Conservation (phyloP, 805 yeast species). For the Teunomyces stri region DNA sequence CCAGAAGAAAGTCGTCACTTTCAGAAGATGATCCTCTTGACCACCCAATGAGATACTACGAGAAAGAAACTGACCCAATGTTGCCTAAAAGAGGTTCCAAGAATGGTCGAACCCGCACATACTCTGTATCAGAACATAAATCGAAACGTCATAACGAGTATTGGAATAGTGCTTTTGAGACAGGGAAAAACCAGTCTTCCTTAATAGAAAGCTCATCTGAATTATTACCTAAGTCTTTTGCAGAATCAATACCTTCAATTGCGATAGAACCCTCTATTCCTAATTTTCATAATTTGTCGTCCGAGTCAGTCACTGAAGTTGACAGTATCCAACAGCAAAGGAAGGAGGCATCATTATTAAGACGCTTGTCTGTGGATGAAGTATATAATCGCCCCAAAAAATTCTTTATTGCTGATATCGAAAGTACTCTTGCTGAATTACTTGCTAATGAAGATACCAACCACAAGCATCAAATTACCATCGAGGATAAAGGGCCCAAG, state of each 20-base stretch:
- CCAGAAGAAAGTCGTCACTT: background rate
- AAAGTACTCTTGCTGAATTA: conserved; percentile 65
- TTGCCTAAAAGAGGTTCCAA: conserved; percentile 37
- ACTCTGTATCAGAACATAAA: conserved; percentile 40
- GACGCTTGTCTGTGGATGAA: conserved; percentile 36
- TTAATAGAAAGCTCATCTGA: background rate
- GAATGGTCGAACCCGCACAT: conserved; percentile 55
- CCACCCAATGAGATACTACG: conserved; percentile 68
- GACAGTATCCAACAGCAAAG: background rate
- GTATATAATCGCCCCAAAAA: conserved; percentile 34
- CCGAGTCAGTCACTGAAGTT: conserved; percentile 3
- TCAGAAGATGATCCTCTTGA: conserved; percentile 68
- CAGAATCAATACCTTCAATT: background rate
- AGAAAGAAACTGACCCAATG: conserved; percentile 57
- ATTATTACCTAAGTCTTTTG: background rate
- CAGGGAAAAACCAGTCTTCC: background rate
- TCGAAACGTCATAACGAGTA: conserved; percentile 6
- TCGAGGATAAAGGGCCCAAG: conserved; percentile 82
- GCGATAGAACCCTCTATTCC: conserved; percentile 22
- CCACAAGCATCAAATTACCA: conserved; percentile 76
- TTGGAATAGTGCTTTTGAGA: background rate
- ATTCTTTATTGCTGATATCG: conserved; percentile 74
- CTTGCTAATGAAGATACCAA: conserved; percentile 83
- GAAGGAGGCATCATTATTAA: conserved; percentile 3
- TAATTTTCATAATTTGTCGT: conserved; percentile 3